A percentile compares a stretch with the other conserved stretches of the same genome.
phyloP scores from a whole-genome alignment of 2,329 filamentous ascomycete genomes.

The Calonectria leucothoes region DNA sequence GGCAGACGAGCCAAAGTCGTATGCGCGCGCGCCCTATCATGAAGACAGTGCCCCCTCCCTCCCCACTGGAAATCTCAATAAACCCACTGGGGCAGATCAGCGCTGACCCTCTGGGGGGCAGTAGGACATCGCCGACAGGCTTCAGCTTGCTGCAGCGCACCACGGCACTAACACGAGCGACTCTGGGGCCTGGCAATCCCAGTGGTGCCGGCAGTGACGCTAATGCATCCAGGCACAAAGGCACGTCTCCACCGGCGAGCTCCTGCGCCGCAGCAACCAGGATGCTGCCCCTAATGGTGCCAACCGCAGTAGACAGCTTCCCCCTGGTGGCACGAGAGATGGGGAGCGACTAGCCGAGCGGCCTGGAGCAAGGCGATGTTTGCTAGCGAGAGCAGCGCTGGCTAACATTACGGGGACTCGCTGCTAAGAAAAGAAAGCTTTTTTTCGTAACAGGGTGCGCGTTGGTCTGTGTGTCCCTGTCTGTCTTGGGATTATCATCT shows the following conservation, averaged over 20 bases:
- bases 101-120: background rate
- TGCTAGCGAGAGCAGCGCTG: constrained; percentile 3
- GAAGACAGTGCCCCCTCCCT: background rate
- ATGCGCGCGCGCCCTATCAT: background rate
- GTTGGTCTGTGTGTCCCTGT: constrained; percentile 5
- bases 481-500: background rate
- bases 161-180: constrained; percentile 32
- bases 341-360: background rate
- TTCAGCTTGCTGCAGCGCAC: background rate
- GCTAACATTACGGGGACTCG: background rate
- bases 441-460: background rate
- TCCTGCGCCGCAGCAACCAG: background rate
- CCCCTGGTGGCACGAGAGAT: constrained; percentile 2
- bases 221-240: constrained; percentile 34
- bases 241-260: constrained; percentile 1
- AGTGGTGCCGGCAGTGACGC: constrained; percentile 32
- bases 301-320: background rate
- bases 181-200: constrained; percentile 22
- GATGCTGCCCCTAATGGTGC: background rate
- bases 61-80: constrained; percentile 3
- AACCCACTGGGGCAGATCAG: background rate
- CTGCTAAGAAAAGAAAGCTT: constrained; percentile 9
- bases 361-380: background rate
- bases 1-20: too few relatives aligned
- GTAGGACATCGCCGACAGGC: background rate